Evolutionary conservation across 371 early-diverging fungal genomes (phyloP).

Genomic region (Amoeboradix gromovi): DNA sequence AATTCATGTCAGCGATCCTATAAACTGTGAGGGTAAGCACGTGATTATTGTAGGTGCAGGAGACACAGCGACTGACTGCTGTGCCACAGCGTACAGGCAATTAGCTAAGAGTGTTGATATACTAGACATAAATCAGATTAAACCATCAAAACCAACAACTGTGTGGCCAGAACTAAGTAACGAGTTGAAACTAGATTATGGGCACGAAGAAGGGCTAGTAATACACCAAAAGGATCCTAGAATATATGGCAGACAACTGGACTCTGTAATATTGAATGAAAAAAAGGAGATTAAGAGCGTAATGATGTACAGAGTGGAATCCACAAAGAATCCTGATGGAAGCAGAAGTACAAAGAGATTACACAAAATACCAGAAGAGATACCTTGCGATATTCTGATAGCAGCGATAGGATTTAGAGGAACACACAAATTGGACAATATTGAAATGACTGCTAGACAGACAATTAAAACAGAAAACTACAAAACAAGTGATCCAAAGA

Average conservation of each 20-base stretch:
- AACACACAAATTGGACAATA: conserved; percentile 38
- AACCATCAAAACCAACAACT: conserved; percentile 52
- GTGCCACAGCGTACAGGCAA: conserved; percentile 36
- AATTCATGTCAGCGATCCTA: conserved; percentile 31
- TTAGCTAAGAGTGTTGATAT: conserved; percentile 48
- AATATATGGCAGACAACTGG: conserved; percentile 63
- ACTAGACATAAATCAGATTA: conserved; percentile 72
- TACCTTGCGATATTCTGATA: conserved; percentile 58
- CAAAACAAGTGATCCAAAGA: neutral
- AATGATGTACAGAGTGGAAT: conserved; percentile 73
- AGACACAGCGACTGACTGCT: conserved; percentile 86
- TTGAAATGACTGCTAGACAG: neutral
- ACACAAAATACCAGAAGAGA: conserved; percentile 43
- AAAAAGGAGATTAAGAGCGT: conserved; percentile 54
- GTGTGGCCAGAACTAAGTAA: conserved; percentile 89
- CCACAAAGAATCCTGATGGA: conserved; percentile 37
- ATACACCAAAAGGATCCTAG: conserved; percentile 74
- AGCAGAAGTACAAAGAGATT: conserved; percentile 70
- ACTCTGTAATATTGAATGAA: conserved; percentile 63
- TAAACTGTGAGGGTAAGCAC: conserved; percentile 61
- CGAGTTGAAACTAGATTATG: conserved; percentile 76
- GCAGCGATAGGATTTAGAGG: conserved; percentile 28
- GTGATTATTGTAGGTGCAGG: conserved; percentile 93
- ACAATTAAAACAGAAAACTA: neutral
- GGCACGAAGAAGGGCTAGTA: conserved; percentile 61